These are phyloP conservation scores for Amyloporia xantha DNA, from an alignment of 768 basidiomycete genomes.

Conservation along the genomic window DNA sequence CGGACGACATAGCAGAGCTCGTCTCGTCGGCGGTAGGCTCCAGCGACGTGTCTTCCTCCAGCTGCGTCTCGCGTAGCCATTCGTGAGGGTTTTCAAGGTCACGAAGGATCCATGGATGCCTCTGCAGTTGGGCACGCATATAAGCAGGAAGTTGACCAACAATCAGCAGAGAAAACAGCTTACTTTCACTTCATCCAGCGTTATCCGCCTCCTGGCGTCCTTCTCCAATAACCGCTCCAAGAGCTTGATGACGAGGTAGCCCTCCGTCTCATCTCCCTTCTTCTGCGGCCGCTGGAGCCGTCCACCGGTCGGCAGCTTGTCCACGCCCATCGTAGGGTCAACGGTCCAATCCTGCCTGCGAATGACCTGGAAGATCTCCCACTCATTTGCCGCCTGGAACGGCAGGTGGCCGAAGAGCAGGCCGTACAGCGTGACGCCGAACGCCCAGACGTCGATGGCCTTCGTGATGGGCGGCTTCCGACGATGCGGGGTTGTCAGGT, in stretches of 20 bases:
- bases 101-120: conserved; percentile 56
- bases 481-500: conserved; percentile 23
- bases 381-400: conserved; percentile 64
- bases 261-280: conserved; percentile 39
- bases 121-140: too few relatives aligned
- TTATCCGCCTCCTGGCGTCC: conserved; percentile 66
- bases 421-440: conserved; percentile 94
- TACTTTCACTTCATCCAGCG: conserved; percentile 80
- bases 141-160: neutral
- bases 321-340: conserved; percentile 64
- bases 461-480: conserved; percentile 66
- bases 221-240: conserved; percentile 79
- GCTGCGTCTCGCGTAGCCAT: conserved; percentile 66
- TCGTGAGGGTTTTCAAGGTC: conserved; percentile 58
- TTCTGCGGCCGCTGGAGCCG: conserved; percentile 32
- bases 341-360: conserved; percentile 70
- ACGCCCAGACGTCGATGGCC: conserved; percentile 96
- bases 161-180: conserved; percentile 12
- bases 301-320: conserved; percentile 59
- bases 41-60: conserved; percentile 40
- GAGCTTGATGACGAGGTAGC: conserved; percentile 58
- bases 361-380: conserved; percentile 72
- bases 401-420: conserved; percentile 85
- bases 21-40: conserved; percentile 74
- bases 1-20: conserved; percentile 59